Base-by-base conservation (phyloP, 2,329 filamentous ascomycete species). In the Stachybotrys echinatus region DNA sequence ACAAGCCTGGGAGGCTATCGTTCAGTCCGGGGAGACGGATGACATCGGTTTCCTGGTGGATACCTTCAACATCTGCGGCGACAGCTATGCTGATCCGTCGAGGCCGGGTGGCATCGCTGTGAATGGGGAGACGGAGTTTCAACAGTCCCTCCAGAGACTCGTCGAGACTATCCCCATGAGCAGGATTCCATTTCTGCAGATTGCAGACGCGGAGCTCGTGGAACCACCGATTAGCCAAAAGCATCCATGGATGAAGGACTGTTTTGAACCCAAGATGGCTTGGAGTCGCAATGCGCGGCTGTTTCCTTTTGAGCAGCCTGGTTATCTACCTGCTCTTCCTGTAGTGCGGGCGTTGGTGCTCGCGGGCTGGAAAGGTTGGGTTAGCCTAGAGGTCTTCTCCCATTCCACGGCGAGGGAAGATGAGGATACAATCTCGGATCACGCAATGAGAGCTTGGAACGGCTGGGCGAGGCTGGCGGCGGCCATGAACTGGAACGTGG, bases 251-350 rank as follows among this genome's bases (percentile, higher is more conserved):
- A 48, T 47, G 38, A 37, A 39, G 17, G 46, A 19, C 17, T 51
- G 52, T 12, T 10, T 31, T 12, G 27, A 43, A 6, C 37, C 56
- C 21, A 52, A 52, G 23, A 57, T 51, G 54, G 42, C 48, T 4
- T 56, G 54, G 55, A 57, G 54, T 38, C 52, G 54, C 17, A 54
- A 53, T 27, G 47, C 50, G 22, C 50, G 57, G 19, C 40, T 53
- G 20, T 59, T 57, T 40, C 58, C 55, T 4, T 46, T 55, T n/a
- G 52, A 57, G 34, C 23, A 51, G 27, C 48, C 44, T 7, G 55
- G 52, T 4, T 60, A 63, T 37, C 56, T 73, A 39, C 62, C 61
- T 4, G 50, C 64, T 6, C 47, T 65, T 6, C 55, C 56, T 5
- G 54, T 61, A 2, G 54, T 70, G n/a, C 63, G 68, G 55, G 58